These are phyloP conservation scores for Halenospora varia DNA, from an alignment of 495 filamentous ascomycete species.

Conservation along the genomic window DNA sequence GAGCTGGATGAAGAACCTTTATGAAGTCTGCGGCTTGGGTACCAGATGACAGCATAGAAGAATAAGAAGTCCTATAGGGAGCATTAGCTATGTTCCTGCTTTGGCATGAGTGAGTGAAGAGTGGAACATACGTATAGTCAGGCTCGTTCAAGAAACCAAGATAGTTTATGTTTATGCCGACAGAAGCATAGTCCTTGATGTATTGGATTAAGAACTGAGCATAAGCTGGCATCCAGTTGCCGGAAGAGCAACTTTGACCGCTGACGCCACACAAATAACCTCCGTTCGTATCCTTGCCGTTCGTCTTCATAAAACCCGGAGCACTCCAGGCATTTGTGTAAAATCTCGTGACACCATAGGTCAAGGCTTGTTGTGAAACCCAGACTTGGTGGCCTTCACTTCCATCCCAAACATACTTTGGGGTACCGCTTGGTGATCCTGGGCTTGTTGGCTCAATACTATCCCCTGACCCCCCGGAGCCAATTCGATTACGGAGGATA, in stretches of 20 bases:
- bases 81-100: not conserved
- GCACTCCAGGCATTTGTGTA: constrained; percentile 55
- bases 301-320: constrained; percentile 56
- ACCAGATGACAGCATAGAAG: constrained; percentile 29
- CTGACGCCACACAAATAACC: constrained; percentile 47
- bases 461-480: constrained; percentile 28
- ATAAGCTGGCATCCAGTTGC: constrained; percentile 53
- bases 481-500: constrained; percentile 50
- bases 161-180: constrained; percentile 43
- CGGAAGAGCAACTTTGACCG: constrained; percentile 25
- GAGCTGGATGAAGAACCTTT: constrained; percentile 29
- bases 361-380: constrained; percentile 43
- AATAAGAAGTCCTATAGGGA: constrained; percentile 1
- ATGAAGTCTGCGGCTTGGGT: constrained; percentile 36
- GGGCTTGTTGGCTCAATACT: constrained; percentile 40
- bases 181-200: constrained; percentile 40
- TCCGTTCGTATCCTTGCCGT: constrained; percentile 34
- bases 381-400: constrained; percentile 47
- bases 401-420: constrained; percentile 41
- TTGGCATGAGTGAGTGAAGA: not conserved
- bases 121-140: constrained; percentile 34
- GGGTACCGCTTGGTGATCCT: constrained; percentile 28
- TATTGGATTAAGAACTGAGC: constrained; percentile 52
- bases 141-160: constrained; percentile 58
- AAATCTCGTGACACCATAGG: constrained; percentile 36